Evolutionary conservation across 306 rosid species (phyloP).

Genomic region (Ammopiptanthus mongolicus): DNA sequence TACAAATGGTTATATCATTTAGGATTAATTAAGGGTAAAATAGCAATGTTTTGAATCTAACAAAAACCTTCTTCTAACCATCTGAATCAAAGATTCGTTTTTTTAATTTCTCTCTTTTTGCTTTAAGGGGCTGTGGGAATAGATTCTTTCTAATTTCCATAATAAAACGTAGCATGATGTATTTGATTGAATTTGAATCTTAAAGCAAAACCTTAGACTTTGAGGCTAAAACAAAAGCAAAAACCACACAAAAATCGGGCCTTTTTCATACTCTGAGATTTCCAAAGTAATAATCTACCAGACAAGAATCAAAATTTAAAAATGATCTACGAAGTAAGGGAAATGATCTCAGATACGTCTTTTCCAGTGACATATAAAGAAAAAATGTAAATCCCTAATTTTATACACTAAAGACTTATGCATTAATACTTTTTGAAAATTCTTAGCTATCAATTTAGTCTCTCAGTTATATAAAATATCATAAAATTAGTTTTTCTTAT

Average conservation of each 20-base stretch:
- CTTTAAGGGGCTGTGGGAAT: not conserved
- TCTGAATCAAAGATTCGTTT: not conserved
- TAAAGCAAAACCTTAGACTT: constrained; percentile 24
- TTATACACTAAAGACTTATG: no score
- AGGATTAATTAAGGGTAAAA: not conserved
- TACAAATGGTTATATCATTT: not conserved
- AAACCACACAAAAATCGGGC: not conserved
- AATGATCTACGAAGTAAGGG: not conserved
- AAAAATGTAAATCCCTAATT: no score
- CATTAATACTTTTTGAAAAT: no score
- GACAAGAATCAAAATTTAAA: not conserved
- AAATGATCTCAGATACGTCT: not conserved
- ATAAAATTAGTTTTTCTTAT: no score
- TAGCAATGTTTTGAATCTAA: not conserved
- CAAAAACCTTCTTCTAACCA: not conserved
- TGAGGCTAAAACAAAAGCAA: constrained; percentile 23
- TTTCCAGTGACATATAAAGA: no score
- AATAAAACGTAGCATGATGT: not conserved
- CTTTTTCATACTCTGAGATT: not conserved
- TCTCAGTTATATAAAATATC: no score
- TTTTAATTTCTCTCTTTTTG: not conserved
- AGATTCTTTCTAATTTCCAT: not conserved
- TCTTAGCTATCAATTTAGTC: no score
- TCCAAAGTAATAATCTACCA: not conserved
- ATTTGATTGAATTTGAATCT: constrained; percentile 19